Conservation (phyloP, 2,329 filamentous ascomycete genomes). For the Cladosporium sp. region DNA sequence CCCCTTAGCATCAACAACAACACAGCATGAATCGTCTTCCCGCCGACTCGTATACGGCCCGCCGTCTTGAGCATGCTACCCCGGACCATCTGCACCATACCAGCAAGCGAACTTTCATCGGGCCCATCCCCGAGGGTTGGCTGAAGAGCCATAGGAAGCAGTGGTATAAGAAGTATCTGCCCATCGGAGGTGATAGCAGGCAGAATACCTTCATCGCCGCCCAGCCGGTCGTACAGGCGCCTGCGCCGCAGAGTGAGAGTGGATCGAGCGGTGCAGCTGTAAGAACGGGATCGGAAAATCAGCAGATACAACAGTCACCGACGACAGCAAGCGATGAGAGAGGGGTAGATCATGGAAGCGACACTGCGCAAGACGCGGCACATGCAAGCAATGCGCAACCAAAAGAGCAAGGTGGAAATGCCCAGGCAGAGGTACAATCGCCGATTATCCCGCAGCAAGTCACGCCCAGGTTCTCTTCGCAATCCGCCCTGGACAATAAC, state of each 20-base stretch:
- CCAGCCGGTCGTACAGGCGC: constrained; percentile 14
- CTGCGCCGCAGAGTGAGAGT: not conserved
- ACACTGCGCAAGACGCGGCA: not conserved
- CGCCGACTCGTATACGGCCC: constrained; percentile 37
- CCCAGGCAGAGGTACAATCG: too few relatives aligned
- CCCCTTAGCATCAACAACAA: not conserved
- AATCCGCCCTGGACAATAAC: constrained; percentile 7
- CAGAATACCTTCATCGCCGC: constrained; percentile 27
- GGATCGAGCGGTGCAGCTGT: not conserved
- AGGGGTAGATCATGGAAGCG: not conserved
- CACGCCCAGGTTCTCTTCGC: constrained; percentile 5
- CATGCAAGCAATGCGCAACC: not conserved
- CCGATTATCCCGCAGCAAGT: not conserved
- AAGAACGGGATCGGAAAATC: not conserved
- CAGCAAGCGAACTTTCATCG: constrained; percentile 60
- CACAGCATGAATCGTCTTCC: constrained; percentile 18
- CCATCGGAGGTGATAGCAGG: constrained; percentile 24
- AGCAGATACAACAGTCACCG: not conserved
- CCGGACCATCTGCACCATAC: constrained; percentile 60
- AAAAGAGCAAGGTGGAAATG: not conserved
- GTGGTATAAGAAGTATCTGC: constrained; percentile 55
- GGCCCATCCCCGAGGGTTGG: constrained; percentile 63
- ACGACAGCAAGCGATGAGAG: not conserved
- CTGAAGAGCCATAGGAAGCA: constrained; percentile 58
- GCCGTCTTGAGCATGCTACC: constrained; percentile 51